Evolutionary conservation across 2,329 filamentous ascomycete species (phyloP), one percentile per base, ranked within the genome.

Genomic region (Capronia epimyces): DNA sequence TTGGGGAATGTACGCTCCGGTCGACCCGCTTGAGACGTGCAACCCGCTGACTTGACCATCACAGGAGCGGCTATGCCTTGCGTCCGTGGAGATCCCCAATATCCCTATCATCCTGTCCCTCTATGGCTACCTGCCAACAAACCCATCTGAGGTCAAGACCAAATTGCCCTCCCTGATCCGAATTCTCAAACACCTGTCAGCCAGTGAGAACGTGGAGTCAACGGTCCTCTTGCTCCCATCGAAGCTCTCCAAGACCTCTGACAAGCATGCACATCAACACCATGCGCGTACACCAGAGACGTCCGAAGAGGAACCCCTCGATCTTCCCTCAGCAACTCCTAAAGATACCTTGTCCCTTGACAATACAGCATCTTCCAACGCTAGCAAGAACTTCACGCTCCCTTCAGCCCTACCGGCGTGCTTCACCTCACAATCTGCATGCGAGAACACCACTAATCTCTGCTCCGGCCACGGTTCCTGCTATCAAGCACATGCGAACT

Each of bases 391-490:
- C 56, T 62, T 68, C 36, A 63, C 68, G 54, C 62, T 68, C 31
- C 58, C 74, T 5, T 69, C 74, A 21, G 64, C 69, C 20, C 75
- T 90, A 41, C 84, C 87, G 5, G 70, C 81, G 40, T 97, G 91
- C 77, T 91, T 94, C 75, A 67, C 75, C 46, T 83, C 83, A 1
- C 71, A 82, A 60, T 80, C 83, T 34, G 74, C 78, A 50, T 97
- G 91, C 71, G 71, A 78, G 43, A 75, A 76, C 50, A 74, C 73
- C 34, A 98, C 93, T 2, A 78, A 81, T 62, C 82, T 81, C 65
- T 98, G 93, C 77, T 88, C 86, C 12, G 82, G 85, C 48, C 89
- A 93, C 68, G 93, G 93, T 41, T 65, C 69, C 22, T 97, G 93
- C 74, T 73, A 77, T 59, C 75, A 85, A 66, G 85, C 84, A 64